Evolutionary conservation across 2,329 filamentous ascomycete species (phyloP), one percentile per base, ranked within the genome.

Genomic region (Elsinoe arachidis): DNA sequence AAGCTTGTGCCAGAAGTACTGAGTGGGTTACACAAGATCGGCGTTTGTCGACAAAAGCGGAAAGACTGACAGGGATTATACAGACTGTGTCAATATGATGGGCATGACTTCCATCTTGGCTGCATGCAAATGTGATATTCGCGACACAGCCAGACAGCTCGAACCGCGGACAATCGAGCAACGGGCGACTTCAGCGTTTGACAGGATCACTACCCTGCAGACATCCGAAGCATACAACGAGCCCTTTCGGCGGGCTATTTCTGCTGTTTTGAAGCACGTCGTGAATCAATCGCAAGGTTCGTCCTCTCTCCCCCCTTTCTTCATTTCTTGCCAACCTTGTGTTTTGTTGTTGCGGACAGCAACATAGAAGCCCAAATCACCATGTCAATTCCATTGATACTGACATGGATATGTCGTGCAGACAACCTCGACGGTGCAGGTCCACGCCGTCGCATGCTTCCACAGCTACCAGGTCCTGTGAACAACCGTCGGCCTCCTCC

Each of bases 101-200:
- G 79, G 80, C 21, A 73, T 95, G 38, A 90, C 91, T 7, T 87
- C 86, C 55, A 80, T 92, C 61, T 80, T 96, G 41, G 88, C 95
- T 54, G 89, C 90, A 57, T 92, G 86, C 70, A 96, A 96, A 77
- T 95, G 89, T 75, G 92, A 96, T 70, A 81, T 84, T 53, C 84
- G 86, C 49, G 81, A 85, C 61, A 79, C 81, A 58, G 76, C 83
- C 59, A 84, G 87, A 66, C 81, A 89, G 67, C 78, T 95, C 57
- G 84, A 92, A 66, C 81, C 86, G 12, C 78, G 83, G 26, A 80
- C 75, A 57, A 79, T 93, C 58, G 84, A 88, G 66, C 73, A 80
- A 51, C 76, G 81, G 62, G 88, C 87, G 38, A 76, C 73, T 61
- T 68, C 71, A 63, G 80, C 86, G 59, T 79, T 86, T 14, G 86